Evolutionary conservation across 768 basidiomycete genomes (phyloP).

Genomic region (Phylloporus sp.): DNA sequence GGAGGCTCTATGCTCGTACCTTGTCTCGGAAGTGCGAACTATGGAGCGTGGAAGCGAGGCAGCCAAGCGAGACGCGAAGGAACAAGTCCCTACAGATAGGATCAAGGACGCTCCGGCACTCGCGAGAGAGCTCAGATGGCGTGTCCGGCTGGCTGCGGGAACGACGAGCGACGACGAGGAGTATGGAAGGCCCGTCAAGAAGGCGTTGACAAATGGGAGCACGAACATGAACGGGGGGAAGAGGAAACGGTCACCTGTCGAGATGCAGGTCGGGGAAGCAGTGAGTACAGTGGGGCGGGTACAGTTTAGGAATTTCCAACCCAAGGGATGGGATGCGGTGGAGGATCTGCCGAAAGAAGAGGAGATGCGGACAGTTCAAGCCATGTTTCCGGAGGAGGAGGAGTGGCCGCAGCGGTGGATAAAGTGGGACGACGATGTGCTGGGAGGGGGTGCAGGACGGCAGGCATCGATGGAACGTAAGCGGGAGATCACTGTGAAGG

Average conservation of each 20-base stretch:
- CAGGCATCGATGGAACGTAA: slow-evolving; percentile 41
- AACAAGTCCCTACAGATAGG: slow-evolving; percentile 74
- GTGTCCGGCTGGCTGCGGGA: slow-evolving; percentile 58
- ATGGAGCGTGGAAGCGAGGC: slow-evolving; percentile 69
- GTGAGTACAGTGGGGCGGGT: slow-evolving; percentile 19
- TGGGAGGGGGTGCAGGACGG: slow-evolving; percentile 28
- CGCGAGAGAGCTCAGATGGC: slow-evolving; percentile 84
- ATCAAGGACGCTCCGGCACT: slow-evolving; percentile 78
- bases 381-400: slow-evolving; percentile 36
- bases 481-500: slow-evolving; percentile 50
- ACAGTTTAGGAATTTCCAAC: slow-evolving; percentile 63
- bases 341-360: slow-evolving; percentile 39
- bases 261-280: slow-evolving; percentile 7
- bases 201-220: slow-evolving; percentile 22
- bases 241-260: slow-evolving; percentile 34
- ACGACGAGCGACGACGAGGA: slow-evolving; percentile 65
- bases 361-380: slow-evolving; percentile 36
- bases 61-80: slow-evolving; percentile 71
- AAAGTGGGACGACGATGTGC: slow-evolving; percentile 23
- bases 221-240: slow-evolving; percentile 31
- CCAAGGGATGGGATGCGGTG: slow-evolving; percentile 59
- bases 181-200: slow-evolving; percentile 23
- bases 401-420: slow-evolving; percentile 46
- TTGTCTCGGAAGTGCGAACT: slow-evolving; percentile 68
- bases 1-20: slow-evolving; percentile 65